Evolutionary conservation across 768 basidiomycete species (phyloP).

Genomic region (Suillus subluteus): DNA sequence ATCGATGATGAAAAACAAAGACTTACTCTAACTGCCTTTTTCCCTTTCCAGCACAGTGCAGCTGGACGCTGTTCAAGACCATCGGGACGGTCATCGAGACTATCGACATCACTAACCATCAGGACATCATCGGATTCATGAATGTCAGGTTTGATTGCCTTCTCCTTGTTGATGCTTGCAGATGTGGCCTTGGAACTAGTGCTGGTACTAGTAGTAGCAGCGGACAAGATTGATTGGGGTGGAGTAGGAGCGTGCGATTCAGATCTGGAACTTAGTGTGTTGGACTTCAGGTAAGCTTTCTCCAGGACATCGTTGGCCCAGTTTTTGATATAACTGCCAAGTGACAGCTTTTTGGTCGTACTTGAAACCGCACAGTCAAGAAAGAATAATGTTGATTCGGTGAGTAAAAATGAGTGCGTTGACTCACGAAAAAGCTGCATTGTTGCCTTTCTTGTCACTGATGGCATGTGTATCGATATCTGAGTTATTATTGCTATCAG

Average conservation of each 20-base stretch:
- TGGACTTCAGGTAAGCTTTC: neutral
- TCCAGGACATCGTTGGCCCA: slow-evolving; percentile 3
- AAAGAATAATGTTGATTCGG: slow-evolving; percentile 11
- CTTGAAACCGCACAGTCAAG: slow-evolving; percentile 3
- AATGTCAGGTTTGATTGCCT: neutral
- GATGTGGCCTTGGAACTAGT: neutral
- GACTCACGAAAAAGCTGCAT: neutral
- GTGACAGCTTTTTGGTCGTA: neutral
- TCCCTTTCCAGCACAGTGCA: neutral
- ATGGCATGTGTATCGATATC: neutral
- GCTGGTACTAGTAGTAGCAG: neutral
- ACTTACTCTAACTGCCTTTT: neutral
- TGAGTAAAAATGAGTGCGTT: slow-evolving; percentile 7
- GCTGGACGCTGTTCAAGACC: neutral
- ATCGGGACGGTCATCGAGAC: neutral
- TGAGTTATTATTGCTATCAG: no score
- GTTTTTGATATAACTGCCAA: slow-evolving; percentile 3
- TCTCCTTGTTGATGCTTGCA: neutral
- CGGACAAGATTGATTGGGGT: neutral
- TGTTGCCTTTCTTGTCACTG: neutral
- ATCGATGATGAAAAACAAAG: neutral
- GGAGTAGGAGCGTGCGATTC: neutral
- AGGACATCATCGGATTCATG: neutral
- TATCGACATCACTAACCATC: neutral
- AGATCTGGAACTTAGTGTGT: no score